Conservation (phyloP, 2,329 filamentous ascomycete genomes). For the Blastomyces gilchristii region DNA sequence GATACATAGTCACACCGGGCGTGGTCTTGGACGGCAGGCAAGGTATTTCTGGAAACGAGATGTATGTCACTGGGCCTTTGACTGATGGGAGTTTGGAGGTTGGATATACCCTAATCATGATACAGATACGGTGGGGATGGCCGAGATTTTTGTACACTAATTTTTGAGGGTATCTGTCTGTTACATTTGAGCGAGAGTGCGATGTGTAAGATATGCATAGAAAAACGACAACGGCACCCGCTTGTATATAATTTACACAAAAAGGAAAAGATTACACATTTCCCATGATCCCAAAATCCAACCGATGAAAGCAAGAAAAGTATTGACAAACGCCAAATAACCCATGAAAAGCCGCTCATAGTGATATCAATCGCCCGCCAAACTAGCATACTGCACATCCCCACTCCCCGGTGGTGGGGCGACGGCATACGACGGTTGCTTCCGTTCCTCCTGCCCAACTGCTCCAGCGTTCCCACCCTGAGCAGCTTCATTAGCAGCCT, state of each 20-base stretch:
- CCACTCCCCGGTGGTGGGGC: constrained; percentile 70
- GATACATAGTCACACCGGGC: background rate
- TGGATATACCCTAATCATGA: background rate
- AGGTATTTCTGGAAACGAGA: background rate
- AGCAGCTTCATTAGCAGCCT: constrained; percentile 15
- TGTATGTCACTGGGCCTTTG: background rate
- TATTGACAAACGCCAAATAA: background rate
- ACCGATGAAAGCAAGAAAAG: background rate
- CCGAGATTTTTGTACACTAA: background rate
- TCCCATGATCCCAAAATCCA: background rate
- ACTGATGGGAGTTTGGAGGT: background rate
- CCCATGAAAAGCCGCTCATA: background rate
- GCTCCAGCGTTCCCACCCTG: constrained; percentile 29
- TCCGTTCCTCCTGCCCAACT: constrained; percentile 31
- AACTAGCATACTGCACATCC: constrained; percentile 73
- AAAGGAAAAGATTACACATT: background rate
- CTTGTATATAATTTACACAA: constrained; percentile 1
- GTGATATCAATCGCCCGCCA: constrained; percentile 60
- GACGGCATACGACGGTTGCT: constrained; percentile 40
- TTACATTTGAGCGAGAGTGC: background rate
- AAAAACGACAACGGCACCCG: background rate
- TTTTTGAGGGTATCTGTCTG: background rate
- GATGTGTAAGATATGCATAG: background rate
- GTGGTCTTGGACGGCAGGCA: background rate
- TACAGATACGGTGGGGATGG: background rate